Evolutionary conservation across 352 stramenopile species (phyloP).

Genomic region (Phytophthora macrochlamydospora): DNA sequence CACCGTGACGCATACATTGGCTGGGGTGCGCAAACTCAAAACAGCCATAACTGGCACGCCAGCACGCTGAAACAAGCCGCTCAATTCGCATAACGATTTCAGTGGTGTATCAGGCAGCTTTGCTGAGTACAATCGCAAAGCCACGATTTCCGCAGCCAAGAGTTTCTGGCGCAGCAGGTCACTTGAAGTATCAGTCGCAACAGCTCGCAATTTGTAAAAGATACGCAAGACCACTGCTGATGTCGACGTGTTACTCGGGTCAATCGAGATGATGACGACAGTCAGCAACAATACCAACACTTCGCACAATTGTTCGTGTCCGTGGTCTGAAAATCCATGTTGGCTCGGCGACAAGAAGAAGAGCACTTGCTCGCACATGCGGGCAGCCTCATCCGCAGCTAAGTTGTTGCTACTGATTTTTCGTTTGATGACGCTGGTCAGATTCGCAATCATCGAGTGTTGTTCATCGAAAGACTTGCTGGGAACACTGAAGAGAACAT

Average conservation of each 20-base stretch:
- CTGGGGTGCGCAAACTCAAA: conserved; percentile 19
- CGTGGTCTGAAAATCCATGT: neutral
- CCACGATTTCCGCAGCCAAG: conserved; percentile 38
- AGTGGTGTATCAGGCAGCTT: conserved; percentile 16
- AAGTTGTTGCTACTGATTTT: conserved; percentile 14
- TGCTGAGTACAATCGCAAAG: conserved; percentile 27
- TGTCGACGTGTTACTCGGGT: neutral
- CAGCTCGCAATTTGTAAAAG: conserved; percentile 41
- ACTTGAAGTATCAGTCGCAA: conserved; percentile 15
- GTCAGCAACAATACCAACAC: conserved; percentile 43
- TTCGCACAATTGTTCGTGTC: conserved; percentile 31
- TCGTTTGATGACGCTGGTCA: conserved; percentile 21
- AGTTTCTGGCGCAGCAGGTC: conserved; percentile 29
- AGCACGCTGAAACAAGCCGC: conserved; percentile 23
- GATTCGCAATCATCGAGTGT: conserved; percentile 12
- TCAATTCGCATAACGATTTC: conserved; percentile 24
- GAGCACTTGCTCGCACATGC: conserved; percentile 56
- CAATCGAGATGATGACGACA: conserved; percentile 27
- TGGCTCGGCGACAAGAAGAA: conserved; percentile 41
- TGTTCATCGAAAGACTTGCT: conserved; percentile 25
- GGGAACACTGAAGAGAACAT: conserved; percentile 29
- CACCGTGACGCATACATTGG: conserved; percentile 10
- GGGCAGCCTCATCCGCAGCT: conserved; percentile 23
- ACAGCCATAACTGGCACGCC: conserved; percentile 36
- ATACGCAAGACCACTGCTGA: conserved; percentile 33